These are phyloP conservation scores for Phytophthora sp. DNA, from an alignment of 352 stramenopile genomes.

Conservation along the genomic window DNA sequence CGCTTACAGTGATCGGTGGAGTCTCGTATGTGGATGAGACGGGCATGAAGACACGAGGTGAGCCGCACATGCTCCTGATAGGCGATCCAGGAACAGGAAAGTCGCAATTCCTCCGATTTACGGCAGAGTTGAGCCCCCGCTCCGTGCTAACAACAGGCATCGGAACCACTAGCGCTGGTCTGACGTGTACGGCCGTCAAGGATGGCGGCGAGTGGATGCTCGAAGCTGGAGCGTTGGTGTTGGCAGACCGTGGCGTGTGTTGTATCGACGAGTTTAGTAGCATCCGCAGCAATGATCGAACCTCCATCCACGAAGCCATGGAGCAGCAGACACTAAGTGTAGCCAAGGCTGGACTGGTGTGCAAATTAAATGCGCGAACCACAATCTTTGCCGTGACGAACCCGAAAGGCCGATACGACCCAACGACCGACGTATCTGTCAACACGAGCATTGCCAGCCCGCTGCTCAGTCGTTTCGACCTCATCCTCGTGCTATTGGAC, in stretches of 20 bases:
- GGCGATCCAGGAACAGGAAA: constrained; percentile 89
- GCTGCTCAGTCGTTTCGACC: constrained; percentile 97
- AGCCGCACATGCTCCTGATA: constrained; percentile 89
- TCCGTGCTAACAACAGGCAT: constrained; percentile 97
- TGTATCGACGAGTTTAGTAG: constrained; percentile 99
- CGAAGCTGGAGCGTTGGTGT: constrained; percentile 94
- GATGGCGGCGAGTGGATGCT: constrained; percentile 96
- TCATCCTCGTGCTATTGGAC: constrained; percentile 97
- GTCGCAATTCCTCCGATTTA: constrained; percentile 97
- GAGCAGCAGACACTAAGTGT: constrained; percentile 98
- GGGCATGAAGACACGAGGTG: constrained; percentile 81
- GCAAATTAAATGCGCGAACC: constrained; percentile 95
- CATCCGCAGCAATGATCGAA: constrained; percentile 93
- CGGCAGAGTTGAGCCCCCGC: constrained; percentile 92
- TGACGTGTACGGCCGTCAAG: constrained; percentile 97
- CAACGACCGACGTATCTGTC: constrained; percentile 86
- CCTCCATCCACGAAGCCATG: constrained; percentile 97
- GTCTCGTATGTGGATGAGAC: constrained; percentile 72
- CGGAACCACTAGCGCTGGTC: constrained; percentile 94
- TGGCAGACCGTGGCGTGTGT: constrained; percentile 92
- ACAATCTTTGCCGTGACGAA: constrained; percentile 98
- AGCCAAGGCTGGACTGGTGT: constrained; percentile 97
- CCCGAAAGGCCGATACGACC: constrained; percentile 89
- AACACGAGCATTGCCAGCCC: constrained; percentile 97
- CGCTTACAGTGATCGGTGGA: constrained; percentile 94